phyloP scores from a whole-genome alignment of 345 rosid genomes.

The Anacardium occidentale region DNA sequence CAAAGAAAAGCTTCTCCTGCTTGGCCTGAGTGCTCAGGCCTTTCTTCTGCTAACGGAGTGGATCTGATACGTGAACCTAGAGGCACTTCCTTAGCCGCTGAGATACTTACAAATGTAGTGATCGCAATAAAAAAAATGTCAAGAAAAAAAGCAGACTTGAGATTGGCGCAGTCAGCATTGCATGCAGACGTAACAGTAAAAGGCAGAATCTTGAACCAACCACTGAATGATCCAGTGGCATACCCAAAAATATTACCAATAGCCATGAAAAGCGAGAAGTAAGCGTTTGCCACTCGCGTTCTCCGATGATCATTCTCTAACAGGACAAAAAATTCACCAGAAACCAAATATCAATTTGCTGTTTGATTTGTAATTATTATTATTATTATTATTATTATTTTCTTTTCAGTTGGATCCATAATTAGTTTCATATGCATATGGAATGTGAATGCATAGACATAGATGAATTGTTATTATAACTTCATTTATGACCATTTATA shows the following conservation, averaged over 20 bases:
- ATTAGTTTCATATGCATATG: background rate
- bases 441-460: background rate
- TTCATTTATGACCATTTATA: background rate
- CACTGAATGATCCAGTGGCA: conserved; percentile 85
- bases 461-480: background rate
- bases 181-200: conserved; percentile 78
- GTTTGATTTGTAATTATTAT: background rate
- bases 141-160: conserved; percentile 87
- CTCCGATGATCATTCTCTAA: conserved; percentile 86
- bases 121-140: conserved; percentile 64
- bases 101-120: conserved; percentile 59
- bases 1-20: conserved; percentile 81
- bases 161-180: conserved; percentile 78
- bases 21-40: conserved; percentile 46
- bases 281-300: conserved; percentile 91
- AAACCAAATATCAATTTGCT: conserved; percentile 19
- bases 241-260: conserved; percentile 88
- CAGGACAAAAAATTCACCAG: conserved; percentile 28
- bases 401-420: background rate
- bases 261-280: conserved; percentile 93
- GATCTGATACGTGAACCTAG: conserved; percentile 37
- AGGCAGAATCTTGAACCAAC: conserved; percentile 83
- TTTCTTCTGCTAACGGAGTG: conserved; percentile 34
- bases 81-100: conserved; percentile 73
- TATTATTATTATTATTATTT: background rate